Conservation (phyloP, 441 rosid genomes). For the Manihot esculenta region DNA sequence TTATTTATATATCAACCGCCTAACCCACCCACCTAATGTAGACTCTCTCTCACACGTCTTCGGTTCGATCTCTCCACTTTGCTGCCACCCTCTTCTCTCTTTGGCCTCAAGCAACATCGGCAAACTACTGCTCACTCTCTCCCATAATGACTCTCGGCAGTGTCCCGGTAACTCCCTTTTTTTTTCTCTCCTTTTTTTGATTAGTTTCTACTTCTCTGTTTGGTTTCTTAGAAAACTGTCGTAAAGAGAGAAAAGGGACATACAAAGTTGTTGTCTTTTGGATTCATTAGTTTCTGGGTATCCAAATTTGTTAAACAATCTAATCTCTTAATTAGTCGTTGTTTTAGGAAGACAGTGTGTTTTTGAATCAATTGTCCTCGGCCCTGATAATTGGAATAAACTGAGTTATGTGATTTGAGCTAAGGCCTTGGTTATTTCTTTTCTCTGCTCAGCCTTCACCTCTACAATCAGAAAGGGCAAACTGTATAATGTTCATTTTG, state of each 20-base stretch:
- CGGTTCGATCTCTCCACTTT: background rate
- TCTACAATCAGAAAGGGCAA: background rate
- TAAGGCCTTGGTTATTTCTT: background rate
- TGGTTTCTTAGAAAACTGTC: background rate
- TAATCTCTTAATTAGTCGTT: background rate
- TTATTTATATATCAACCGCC: conserved; percentile 17
- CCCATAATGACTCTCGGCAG: conserved; percentile 39
- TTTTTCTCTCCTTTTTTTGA: background rate
- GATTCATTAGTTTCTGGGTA: background rate
- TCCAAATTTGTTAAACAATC: background rate
- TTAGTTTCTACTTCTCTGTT: background rate
- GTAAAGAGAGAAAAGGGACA: background rate
- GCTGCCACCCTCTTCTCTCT: background rate
- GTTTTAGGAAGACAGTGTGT: background rate
- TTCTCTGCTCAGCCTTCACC: background rate
- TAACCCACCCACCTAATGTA: conserved; percentile 25
- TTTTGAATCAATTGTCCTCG: background rate
- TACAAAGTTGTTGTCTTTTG: background rate
- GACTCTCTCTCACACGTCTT: background rate
- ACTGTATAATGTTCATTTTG: background rate
- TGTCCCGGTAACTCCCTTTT: conserved; percentile 32
- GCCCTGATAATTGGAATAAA: background rate
- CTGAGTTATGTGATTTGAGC: background rate
- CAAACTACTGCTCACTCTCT: no score
- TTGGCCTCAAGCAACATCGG: background rate